Conservation (phyloP, 208 protist genomes). For the Phytomonas francai region DNA sequence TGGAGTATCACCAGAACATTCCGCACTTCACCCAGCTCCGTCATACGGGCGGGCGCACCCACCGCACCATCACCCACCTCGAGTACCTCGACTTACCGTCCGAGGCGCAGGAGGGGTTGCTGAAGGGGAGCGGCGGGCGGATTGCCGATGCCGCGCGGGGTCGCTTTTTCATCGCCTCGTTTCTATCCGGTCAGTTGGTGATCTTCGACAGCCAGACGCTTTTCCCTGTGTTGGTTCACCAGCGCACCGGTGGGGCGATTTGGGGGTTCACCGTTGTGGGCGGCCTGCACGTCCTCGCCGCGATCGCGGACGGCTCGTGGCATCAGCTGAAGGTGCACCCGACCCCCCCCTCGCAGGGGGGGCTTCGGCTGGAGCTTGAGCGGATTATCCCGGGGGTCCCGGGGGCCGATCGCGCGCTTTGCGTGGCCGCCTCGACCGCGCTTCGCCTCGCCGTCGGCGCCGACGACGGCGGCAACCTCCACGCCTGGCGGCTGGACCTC, state of each 20-base stretch:
- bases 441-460: conserved; percentile 42
- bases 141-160: neutral
- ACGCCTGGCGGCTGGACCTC: conserved; percentile 52
- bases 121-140: too few species aligned
- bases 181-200: conserved; percentile 77
- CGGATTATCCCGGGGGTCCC: conserved; percentile 65
- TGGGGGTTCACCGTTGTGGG: conserved; percentile 55
- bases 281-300: conserved; percentile 26
- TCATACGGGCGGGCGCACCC: conserved; percentile 56
- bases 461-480: conserved; percentile 76
- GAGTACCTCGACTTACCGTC: conserved; percentile 24
- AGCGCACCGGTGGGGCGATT: conserved; percentile 76
- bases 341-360: conserved; percentile 8
- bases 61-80: conserved; percentile 63
- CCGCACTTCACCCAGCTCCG: conserved; percentile 71
- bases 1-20: conserved; percentile 70
- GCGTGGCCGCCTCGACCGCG: conserved; percentile 13
- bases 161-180: conserved; percentile 46
- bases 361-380: conserved; percentile 27
- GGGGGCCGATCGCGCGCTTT: conserved; percentile 73
- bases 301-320: conserved; percentile 36
- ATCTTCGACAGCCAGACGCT: conserved; percentile 67
- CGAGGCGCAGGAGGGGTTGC: neutral
- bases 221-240: conserved; percentile 56
- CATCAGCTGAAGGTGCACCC: conserved; percentile 34